A percentile compares a stretch with the other conserved stretches of the same genome.
Conservation (phyloP, 345 rosid genomes). For the Microcos paniculata region DNA sequence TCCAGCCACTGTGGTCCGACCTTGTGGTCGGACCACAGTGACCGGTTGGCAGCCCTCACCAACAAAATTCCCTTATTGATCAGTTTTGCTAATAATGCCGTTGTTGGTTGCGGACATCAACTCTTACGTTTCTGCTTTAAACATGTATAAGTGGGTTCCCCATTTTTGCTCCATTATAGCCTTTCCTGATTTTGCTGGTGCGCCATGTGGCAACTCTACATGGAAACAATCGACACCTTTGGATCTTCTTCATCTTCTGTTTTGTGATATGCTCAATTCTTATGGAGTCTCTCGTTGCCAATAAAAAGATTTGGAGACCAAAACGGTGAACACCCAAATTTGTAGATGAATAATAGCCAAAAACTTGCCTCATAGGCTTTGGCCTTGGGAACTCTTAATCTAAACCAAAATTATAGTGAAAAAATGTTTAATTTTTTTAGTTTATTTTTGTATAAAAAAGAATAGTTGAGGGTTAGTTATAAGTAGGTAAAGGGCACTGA, state of each 20-base stretch:
- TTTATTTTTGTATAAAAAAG: not conserved
- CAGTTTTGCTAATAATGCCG: not conserved
- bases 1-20: no score
- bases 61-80: not conserved
- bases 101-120: constrained; percentile 10
- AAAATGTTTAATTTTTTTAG: not conserved
- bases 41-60: no score
- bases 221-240: not conserved
- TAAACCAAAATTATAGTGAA: not conserved
- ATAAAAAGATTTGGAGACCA: not conserved
- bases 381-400: no score
- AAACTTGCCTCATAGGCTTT: not conserved
- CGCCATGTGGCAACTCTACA: not conserved
- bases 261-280: not conserved
- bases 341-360: not conserved
- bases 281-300: not conserved
- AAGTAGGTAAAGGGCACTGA: not conserved
- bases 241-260: not conserved
- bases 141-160: constrained; percentile 1
- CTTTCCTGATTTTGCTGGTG: not conserved
- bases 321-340: not conserved
- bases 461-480: not conserved
- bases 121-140: not conserved
- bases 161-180: not conserved
- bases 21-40: no score